Percentiles rank a stretch among this genome's conserved stretches.
phyloP scores from a whole-genome alignment of 495 filamentous ascomycete genomes.

The Lentithecium fluviatile region DNA sequence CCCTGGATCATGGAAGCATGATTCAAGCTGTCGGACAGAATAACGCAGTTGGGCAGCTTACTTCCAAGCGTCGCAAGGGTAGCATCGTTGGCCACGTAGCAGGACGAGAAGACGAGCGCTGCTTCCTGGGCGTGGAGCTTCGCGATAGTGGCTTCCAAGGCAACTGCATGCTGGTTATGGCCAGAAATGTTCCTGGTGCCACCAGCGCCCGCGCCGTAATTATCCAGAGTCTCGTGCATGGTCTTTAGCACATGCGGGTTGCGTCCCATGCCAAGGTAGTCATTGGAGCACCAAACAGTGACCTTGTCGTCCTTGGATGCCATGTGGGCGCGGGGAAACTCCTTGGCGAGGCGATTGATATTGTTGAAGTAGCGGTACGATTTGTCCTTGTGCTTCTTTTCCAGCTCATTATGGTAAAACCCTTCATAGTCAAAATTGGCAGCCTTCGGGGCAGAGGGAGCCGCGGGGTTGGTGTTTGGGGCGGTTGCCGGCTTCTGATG shows the following conservation, averaged over 20 bases:
- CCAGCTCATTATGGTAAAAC: conserved; percentile 84
- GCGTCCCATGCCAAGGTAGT: conserved; percentile 96
- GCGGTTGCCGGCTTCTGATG: conserved; percentile 24
- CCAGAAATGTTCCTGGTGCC: conserved; percentile 97
- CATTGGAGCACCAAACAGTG: conserved; percentile 98
- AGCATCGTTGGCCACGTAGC: conserved; percentile 97
- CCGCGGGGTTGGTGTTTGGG: conserved; percentile 19
- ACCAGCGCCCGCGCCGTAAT: conserved; percentile 91
- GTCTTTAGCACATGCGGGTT: conserved; percentile 81
- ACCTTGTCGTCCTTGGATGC: conserved; percentile 80
- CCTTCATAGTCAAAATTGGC: conserved; percentile 81
- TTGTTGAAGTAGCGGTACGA: conserved; percentile 99
- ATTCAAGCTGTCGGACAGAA: conserved; percentile 91
- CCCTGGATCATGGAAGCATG: conserved; percentile 99
- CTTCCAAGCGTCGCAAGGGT: conserved; percentile 93
- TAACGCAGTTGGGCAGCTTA: conserved; percentile 94
- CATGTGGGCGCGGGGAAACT: conserved; percentile 94
- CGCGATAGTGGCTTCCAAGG: conserved; percentile 77
- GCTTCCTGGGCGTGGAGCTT: conserved; percentile 89
- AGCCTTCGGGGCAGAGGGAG: conserved; percentile 45
- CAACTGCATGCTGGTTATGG: conserved; percentile 91
- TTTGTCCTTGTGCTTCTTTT: conserved; percentile 99
- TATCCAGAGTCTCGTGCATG: conserved; percentile 94
- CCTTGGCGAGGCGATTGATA: conserved; percentile 95
- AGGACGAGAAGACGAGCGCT: conserved; percentile 91